These are phyloP conservation scores for Herpetomonas samuelpessoai DNA, from an alignment of 208 protist species.

Conservation along the genomic window DNA sequence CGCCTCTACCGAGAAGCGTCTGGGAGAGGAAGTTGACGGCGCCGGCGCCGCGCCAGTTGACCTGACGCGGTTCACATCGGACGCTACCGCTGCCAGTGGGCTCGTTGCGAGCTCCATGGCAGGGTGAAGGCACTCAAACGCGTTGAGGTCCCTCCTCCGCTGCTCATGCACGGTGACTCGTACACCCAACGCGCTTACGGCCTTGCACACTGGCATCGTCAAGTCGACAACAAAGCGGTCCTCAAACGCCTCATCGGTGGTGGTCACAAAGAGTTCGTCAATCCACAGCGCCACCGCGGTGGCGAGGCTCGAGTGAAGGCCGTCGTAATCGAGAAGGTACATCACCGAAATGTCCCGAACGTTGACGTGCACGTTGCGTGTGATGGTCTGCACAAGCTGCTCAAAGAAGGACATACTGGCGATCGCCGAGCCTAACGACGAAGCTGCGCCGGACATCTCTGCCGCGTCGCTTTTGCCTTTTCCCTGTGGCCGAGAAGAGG, in stretches of 20 bases:
- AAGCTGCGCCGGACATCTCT: neutral
- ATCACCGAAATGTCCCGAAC: conserved; percentile 44
- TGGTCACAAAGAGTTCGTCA: conserved; percentile 35
- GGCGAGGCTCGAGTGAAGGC: conserved; percentile 47
- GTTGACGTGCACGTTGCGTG: conserved; percentile 47
- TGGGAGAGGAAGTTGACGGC: too few species aligned
- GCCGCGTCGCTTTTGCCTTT: too few species aligned
- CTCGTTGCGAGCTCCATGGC: neutral
- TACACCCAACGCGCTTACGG: conserved; percentile 10
- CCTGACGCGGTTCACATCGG: too few species aligned
- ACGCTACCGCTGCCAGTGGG: too few species aligned
- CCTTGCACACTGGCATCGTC: conserved; percentile 26
- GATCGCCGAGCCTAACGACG: conserved; percentile 14
- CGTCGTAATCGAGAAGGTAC: conserved; percentile 70
- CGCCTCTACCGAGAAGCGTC: too few species aligned
- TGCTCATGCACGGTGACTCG: conserved; percentile 9
- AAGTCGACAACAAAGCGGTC: conserved; percentile 40
- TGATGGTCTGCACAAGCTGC: conserved; percentile 41
- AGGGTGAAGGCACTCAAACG: neutral
- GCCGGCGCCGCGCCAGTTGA: too few species aligned
- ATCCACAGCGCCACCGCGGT: conserved; percentile 38
- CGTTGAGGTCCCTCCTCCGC: conserved; percentile 3
- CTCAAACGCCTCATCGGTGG: conserved; percentile 44
- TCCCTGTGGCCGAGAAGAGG: neutral
- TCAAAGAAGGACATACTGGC: conserved; percentile 49